These are phyloP conservation scores for Lojkania enalia DNA, from an alignment of 2,329 filamentous ascomycete genomes.

Conservation along the genomic window DNA sequence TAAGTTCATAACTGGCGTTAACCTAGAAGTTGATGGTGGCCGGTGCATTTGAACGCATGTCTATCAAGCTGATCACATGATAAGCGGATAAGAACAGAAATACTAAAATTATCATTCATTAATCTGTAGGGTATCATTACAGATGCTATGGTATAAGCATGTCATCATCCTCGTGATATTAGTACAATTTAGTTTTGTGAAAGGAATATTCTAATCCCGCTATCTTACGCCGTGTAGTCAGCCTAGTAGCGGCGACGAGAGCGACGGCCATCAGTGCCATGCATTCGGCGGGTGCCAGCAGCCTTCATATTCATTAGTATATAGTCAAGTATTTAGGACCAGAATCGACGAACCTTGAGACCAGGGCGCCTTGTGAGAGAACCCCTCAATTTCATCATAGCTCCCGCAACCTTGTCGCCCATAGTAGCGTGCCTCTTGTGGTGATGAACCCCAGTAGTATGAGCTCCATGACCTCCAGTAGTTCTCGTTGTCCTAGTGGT, in stretches of 20 bases:
- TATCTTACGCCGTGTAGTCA: not conserved
- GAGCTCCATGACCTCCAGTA: slow-evolving; percentile 20
- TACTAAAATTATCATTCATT: too few species aligned
- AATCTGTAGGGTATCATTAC: slow-evolving; percentile 19
- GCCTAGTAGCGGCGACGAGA: slow-evolving; percentile 29
- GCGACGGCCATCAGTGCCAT: slow-evolving; percentile 62
- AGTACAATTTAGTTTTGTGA: not conserved
- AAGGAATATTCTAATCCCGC: not conserved
- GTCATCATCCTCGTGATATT: slow-evolving; percentile 1
- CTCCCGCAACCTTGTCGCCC: slow-evolving; percentile 78
- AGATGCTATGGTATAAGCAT: slow-evolving; percentile 1
- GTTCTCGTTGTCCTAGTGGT: slow-evolving; percentile 46
- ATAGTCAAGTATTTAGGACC: not conserved
- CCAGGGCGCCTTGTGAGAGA: slow-evolving; percentile 69
- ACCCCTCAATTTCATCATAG: slow-evolving; percentile 73
- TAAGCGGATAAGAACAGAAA: not conserved
- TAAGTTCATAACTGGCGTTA: slow-evolving; percentile 62
- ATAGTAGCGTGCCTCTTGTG: slow-evolving; percentile 69
- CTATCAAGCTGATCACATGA: too few species aligned
- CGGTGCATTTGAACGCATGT: slow-evolving; percentile 39
- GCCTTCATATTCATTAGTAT: slow-evolving; percentile 49
- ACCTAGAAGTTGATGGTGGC: slow-evolving; percentile 46
- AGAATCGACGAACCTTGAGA: slow-evolving; percentile 60
- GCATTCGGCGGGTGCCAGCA: slow-evolving; percentile 17
- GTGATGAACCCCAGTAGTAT: slow-evolving; percentile 51